Evolutionary conservation across 306 rosid genomes (phyloP), one percentile per base, ranked within the genome.

Genomic region (Trifolium pratense): DNA sequence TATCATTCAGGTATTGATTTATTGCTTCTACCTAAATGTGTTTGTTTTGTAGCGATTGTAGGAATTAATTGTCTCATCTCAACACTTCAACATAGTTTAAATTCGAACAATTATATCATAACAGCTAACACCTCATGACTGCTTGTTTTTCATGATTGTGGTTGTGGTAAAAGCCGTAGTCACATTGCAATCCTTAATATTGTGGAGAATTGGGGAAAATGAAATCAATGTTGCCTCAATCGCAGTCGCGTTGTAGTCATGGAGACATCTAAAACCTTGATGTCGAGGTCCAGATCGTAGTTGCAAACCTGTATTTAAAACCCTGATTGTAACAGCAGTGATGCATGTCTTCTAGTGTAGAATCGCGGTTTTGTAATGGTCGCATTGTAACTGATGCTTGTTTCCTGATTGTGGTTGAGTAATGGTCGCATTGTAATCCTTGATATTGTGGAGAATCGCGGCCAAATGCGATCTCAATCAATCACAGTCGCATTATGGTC

Each of bases 1-100:
- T 13, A 7, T 66, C 9, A 66, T 66, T 42, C 70, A 66, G 70
- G 70, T 59, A 59, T 14, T 1, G 6, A 3, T 59, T 59, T 7
- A 4, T 31, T 29, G 21, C 13, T 5, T 23, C 37, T 18, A 53
- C 29, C 7, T 53, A 53, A 52, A 9, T 18, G 29, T 53, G 60
- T 53, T 20, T 53, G 57, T 53, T 53, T 53, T 53, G 14, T 20
- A 1, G 7, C 5, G 7, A 52, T 8, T 52, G 2, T 9, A 52
- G 6, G 13, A 1, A 29, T 9, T 8, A 9, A 20, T 52, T 20
- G 10, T 5, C 52, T 15, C 18, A 15, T 48, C 18, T n/a, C 53
- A 48, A 29, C 1, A 29, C 5, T 29, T n/a, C 3, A 15, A 6
- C 20, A 6, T 15, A 15, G 18, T 48, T n/a, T n/a, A 48, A n/a